These are phyloP conservation scores for Pythium brachiatum DNA, from an alignment of 352 stramenopile genomes.

Conservation along the genomic window DNA sequence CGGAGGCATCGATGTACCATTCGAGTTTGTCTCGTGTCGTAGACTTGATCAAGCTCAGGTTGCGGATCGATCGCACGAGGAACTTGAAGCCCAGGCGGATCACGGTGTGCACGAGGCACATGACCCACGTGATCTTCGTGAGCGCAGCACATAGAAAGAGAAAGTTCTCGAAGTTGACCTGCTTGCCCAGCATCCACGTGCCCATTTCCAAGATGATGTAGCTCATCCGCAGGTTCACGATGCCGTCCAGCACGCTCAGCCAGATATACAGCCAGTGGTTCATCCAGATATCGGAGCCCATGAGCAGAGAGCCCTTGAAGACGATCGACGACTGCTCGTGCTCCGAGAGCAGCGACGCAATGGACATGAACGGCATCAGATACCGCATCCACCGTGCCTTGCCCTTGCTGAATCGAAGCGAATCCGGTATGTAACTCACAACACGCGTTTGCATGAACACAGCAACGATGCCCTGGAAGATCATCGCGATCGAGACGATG, in stretches of 20 bases:
- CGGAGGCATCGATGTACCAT: conserved; percentile 47
- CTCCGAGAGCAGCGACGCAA: conserved; percentile 33
- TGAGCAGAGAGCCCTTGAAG: conserved; percentile 52
- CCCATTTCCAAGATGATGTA: conserved; percentile 51
- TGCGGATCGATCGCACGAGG: conserved; percentile 32
- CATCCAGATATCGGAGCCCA: conserved; percentile 66
- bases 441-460: conserved; percentile 35
- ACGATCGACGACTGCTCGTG: conserved; percentile 42
- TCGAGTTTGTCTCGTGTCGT: conserved; percentile 39
- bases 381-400: conserved; percentile 34
- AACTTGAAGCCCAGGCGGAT: conserved; percentile 39
- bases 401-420: conserved; percentile 34
- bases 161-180: conserved; percentile 52
- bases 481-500: conserved; percentile 47
- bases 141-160: conserved; percentile 55
- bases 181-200: conserved; percentile 55
- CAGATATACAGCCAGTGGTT: conserved; percentile 72
- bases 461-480: conserved; percentile 48
- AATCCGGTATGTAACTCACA: conserved; percentile 43
- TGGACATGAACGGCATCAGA: conserved; percentile 45
- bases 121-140: conserved; percentile 59
- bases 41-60: conserved; percentile 36
- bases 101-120: conserved; percentile 50
- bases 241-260: conserved; percentile 51
- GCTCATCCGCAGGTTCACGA: conserved; percentile 48